A percentile compares a stretch with the other conserved stretches of the same genome.
Evolutionary conservation across 2,329 filamentous ascomycete genomes (phyloP).

Genomic region (Neobulgaria alba): DNA sequence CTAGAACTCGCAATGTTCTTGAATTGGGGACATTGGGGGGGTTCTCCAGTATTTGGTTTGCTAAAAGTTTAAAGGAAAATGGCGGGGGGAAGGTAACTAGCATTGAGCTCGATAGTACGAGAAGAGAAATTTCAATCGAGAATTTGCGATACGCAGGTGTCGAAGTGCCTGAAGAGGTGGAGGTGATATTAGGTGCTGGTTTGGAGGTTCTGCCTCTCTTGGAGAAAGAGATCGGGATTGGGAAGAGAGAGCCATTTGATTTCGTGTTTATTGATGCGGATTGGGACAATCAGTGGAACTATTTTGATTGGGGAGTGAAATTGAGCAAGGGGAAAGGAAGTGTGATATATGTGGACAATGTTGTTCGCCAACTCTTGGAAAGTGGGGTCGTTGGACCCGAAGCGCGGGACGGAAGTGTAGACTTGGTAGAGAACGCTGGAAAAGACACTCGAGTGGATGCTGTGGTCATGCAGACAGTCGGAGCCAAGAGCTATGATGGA

Average conservation of each 20-base stretch:
- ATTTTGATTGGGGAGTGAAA: slow-evolving; percentile 37
- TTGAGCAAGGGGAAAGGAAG: slow-evolving; percentile 32
- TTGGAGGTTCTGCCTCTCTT: slow-evolving; percentile 34
- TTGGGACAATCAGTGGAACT: slow-evolving; percentile 40
- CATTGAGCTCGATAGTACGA: slow-evolving; percentile 40
- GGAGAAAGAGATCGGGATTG: slow-evolving; percentile 27
- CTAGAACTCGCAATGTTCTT: slow-evolving; percentile 34
- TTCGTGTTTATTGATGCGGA: slow-evolving; percentile 47
- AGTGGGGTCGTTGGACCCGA: slow-evolving; percentile 9
- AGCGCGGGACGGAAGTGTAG: slow-evolving; percentile 9
- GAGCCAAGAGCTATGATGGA: slow-evolving; percentile 15
- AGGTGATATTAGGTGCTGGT: slow-evolving; percentile 37
- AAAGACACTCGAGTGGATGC: slow-evolving; percentile 17
- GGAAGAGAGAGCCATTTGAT: slow-evolving; percentile 33
- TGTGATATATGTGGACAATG: slow-evolving; percentile 42
- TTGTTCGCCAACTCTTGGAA: slow-evolving; percentile 34
- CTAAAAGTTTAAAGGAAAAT: slow-evolving; percentile 11
- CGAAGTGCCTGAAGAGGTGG: slow-evolving; percentile 25
- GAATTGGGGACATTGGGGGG: slow-evolving; percentile 48
- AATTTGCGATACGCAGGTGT: slow-evolving; percentile 34
- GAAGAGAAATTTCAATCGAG: slow-evolving; percentile 37
- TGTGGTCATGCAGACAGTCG: slow-evolving; percentile 14
- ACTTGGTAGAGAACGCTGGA: slow-evolving; percentile 18
- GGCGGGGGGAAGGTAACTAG: slow-evolving; percentile 36
- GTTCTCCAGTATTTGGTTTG: slow-evolving; percentile 46